phyloP scores from a whole-genome alignment of 345 rosid genomes.

The Reutealis trisperma region DNA sequence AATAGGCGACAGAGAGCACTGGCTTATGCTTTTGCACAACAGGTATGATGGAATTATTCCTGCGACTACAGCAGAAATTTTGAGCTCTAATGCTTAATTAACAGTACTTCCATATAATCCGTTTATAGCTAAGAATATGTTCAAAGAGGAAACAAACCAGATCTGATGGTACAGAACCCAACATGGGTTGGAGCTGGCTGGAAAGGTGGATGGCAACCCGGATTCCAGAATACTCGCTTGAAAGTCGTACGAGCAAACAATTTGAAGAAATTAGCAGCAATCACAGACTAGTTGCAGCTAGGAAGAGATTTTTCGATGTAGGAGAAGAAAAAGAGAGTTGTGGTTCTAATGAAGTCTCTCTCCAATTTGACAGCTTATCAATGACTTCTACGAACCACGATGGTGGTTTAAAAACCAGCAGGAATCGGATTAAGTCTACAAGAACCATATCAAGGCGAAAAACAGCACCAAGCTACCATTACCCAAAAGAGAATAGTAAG shows the following conservation, averaged over 20 bases:
- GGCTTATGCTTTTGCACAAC: slow-evolving; percentile 91
- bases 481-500: slow-evolving; percentile 42
- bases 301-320: slow-evolving; percentile 37
- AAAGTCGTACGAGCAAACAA: slow-evolving; percentile 32
- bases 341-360: slow-evolving; percentile 74
- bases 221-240: slow-evolving; percentile 46
- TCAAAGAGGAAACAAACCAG: slow-evolving; percentile 57
- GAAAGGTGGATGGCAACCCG: slow-evolving; percentile 95
- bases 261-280: slow-evolving; percentile 28
- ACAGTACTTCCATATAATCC: slow-evolving; percentile 1
- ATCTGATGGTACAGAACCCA: slow-evolving; percentile 41
- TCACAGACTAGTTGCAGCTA: slow-evolving; percentile 24
- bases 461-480: slow-evolving; percentile 56
- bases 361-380: slow-evolving; percentile 48
- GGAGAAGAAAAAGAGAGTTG: slow-evolving; percentile 82
- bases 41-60: slow-evolving; percentile 42
- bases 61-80: not conserved
- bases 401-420: slow-evolving; percentile 29
- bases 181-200: slow-evolving; percentile 81
- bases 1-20: slow-evolving; percentile 82
- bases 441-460: slow-evolving; percentile 49
- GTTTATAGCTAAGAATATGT: slow-evolving; percentile 61
- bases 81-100: not conserved
- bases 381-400: slow-evolving; percentile 23
- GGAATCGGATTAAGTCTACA: slow-evolving; percentile 31